Conservation (phyloP, 2,329 filamentous ascomycete species). For the Fusarium tricinctum region DNA sequence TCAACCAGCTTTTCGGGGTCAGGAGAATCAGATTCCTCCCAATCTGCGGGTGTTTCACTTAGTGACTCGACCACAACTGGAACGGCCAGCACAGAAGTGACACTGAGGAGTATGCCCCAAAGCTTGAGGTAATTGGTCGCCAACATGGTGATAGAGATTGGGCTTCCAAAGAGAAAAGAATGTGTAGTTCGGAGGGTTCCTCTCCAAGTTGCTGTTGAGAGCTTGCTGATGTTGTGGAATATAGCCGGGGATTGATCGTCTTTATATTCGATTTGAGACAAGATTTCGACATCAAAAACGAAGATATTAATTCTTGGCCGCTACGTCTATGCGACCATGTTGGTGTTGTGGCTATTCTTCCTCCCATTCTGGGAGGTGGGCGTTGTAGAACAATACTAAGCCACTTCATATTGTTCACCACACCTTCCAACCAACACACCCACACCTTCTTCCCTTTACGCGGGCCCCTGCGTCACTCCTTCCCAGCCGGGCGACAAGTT, state of each 20-base stretch:
- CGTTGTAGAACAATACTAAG: constrained; percentile 47
- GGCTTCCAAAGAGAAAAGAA: background rate
- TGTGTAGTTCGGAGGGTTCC: constrained; percentile 3
- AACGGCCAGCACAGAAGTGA: constrained; percentile 12
- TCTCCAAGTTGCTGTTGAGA: constrained; percentile 9
- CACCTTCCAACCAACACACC: constrained; percentile 30
- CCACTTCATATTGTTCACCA: constrained; percentile 45
- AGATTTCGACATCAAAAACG: background rate
- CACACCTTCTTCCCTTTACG: constrained; percentile 16
- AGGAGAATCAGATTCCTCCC: constrained; percentile 42
- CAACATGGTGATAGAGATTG: constrained; percentile 15
- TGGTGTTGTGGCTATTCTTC: constrained; percentile 22
- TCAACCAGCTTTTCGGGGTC: constrained; percentile 42
- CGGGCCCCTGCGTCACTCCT: background rate
- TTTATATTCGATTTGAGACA: constrained; percentile 31
- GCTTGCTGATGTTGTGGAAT: background rate
- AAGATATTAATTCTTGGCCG: background rate
- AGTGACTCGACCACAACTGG: constrained; percentile 46
- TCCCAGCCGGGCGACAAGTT: background rate
- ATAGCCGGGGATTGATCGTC: background rate
- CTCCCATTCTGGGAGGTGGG: constrained; percentile 18
- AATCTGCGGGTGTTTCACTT: constrained; percentile 40
- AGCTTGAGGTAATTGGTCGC: constrained; percentile 9
- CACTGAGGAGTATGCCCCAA: constrained; percentile 29
- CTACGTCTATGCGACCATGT: constrained; percentile 1